Percentiles rank a stretch among this genome's conserved stretches.
Conservation (phyloP, 164 flowering plant genomes). For the Nelumbo lutea region DNA sequence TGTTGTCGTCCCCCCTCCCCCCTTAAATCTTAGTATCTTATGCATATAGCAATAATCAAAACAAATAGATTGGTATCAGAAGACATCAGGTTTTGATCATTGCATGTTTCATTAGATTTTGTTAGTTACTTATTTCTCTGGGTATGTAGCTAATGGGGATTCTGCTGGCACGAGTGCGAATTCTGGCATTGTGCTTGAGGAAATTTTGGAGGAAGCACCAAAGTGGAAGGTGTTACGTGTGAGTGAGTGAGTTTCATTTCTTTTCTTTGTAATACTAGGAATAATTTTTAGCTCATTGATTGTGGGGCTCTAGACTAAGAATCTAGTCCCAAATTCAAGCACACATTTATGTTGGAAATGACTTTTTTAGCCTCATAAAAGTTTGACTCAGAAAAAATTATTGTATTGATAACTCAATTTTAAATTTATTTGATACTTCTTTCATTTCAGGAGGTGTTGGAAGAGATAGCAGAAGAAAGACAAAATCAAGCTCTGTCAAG, state of each 20-base stretch:
- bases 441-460: slow-evolving; percentile 62
- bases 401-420: too few species aligned
- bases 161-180: slow-evolving; percentile 26
- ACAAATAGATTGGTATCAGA: too few species aligned
- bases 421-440: not conserved
- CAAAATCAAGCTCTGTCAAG: slow-evolving; percentile 35
- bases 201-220: slow-evolving; percentile 89
- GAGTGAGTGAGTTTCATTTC: slow-evolving; percentile 75
- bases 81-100: too few species aligned
- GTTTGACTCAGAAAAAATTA: not conserved
- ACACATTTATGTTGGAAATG: not conserved
- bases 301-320: not conserved
- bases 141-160: slow-evolving; percentile 23
- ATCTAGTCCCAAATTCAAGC: not conserved
- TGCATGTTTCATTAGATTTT: too few species aligned
- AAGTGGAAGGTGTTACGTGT: slow-evolving; percentile 99
- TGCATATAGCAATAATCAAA: too few species aligned
- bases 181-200: slow-evolving; percentile 47
- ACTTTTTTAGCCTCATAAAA: not conserved
- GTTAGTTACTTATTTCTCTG: slow-evolving; percentile 4
- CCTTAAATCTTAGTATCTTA: too few species aligned
- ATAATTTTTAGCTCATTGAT: not conserved
- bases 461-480: slow-evolving; percentile 82
- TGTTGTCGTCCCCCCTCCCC: too few species aligned
- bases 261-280: slow-evolving; percentile 2